These are phyloP conservation scores for Ceratocystis alfenasii DNA, from an alignment of 2,329 filamentous ascomycete species.

Conservation along the genomic window DNA sequence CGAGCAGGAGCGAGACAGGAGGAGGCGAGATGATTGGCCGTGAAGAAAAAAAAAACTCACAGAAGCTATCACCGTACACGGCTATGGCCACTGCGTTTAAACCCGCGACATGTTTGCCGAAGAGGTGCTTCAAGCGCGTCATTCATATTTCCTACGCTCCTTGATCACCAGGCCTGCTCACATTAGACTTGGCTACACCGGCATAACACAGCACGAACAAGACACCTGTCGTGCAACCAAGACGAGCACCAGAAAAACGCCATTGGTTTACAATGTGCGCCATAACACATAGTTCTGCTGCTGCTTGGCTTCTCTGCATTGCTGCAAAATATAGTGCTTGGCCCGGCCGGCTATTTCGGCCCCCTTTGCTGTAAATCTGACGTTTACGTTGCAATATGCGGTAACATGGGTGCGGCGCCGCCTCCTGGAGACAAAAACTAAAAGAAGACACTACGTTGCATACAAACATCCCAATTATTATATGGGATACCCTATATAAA, in stretches of 20 bases:
- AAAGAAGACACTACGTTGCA: not conserved
- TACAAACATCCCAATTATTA: not conserved
- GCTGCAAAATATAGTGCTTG: not conserved
- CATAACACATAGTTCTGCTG: not conserved
- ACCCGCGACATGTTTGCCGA: too few relatives aligned
- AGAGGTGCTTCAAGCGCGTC: not conserved
- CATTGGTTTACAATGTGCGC: not conserved
- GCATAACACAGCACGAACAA: not conserved
- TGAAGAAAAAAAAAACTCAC: too few relatives aligned
- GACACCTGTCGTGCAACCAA: not conserved
- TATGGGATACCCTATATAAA: not conserved
- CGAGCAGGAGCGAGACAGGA: not conserved
- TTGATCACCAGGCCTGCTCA: not conserved
- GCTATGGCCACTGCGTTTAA: too few relatives aligned
- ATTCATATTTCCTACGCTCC: not conserved
- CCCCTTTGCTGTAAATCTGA: not conserved
- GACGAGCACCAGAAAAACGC: not conserved
- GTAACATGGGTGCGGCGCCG: not conserved
- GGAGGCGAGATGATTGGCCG: not conserved
- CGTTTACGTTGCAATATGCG: not conserved
- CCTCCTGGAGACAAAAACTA: not conserved
- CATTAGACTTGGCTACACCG: not conserved
- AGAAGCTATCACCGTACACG: not conserved
- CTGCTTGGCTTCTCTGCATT: not conserved
- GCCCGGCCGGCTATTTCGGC: not conserved